phyloP scores from a whole-genome alignment of 768 basidiomycete genomes.

The Tephrocybe rancida region DNA sequence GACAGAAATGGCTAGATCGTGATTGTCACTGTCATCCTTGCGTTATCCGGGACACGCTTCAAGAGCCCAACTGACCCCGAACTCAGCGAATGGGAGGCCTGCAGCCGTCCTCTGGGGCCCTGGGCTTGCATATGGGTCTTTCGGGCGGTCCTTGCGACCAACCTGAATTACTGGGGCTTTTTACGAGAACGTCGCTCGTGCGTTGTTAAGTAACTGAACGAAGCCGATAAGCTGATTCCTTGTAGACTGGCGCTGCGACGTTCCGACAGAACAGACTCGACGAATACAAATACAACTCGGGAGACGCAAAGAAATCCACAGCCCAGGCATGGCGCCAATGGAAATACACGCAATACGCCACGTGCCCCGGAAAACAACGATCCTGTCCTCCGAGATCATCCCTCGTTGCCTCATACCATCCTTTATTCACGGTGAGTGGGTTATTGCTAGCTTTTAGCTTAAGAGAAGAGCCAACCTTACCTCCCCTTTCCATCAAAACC shows the following conservation, averaged over 20 bases:
- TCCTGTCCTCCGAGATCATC: slow-evolving; percentile 2
- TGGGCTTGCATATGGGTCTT: slow-evolving; percentile 72
- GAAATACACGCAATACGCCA: slow-evolving; percentile 2
- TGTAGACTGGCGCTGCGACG: slow-evolving; percentile 17
- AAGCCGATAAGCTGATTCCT: too few relatives aligned
- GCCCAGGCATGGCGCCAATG: neutral
- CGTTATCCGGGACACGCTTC: slow-evolving; percentile 43
- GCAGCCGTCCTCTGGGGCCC: slow-evolving; percentile 62
- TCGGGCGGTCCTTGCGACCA: slow-evolving; percentile 49
- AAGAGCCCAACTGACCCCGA: slow-evolving; percentile 43
- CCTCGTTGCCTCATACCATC: slow-evolving; percentile 18
- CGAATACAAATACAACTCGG: neutral
- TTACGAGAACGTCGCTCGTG: slow-evolving; percentile 34
- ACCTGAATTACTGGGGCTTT: slow-evolving; percentile 61
- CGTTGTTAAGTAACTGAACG: slow-evolving; percentile 8
- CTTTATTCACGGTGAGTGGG: slow-evolving; percentile 41
- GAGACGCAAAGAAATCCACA: neutral
- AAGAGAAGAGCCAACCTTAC: slow-evolving; percentile 17
- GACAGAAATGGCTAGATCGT: slow-evolving; percentile 40
- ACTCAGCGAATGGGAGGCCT: slow-evolving; percentile 62
- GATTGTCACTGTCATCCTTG: slow-evolving; percentile 51
- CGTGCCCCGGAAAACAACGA: slow-evolving; percentile 1
- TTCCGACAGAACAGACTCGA: slow-evolving; percentile 1
- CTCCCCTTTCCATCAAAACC: neutral
- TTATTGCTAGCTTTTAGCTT: slow-evolving; percentile 18